These are phyloP conservation scores for Eucalyptus cloeziana DNA, from an alignment of 345 rosid species.

Conservation along the genomic window DNA sequence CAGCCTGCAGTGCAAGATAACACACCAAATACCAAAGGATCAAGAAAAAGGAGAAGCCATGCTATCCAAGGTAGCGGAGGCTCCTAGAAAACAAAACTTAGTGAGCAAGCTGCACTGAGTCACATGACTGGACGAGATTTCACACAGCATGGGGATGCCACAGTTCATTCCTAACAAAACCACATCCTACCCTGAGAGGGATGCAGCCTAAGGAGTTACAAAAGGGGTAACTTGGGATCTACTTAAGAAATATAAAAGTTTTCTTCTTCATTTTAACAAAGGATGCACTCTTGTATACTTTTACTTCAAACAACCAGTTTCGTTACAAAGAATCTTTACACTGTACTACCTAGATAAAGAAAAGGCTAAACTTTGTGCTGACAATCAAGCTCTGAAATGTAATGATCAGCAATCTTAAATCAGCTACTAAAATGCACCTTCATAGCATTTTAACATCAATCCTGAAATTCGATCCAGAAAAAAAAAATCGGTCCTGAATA, in stretches of 20 bases:
- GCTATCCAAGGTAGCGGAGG: neutral
- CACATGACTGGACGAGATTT: neutral
- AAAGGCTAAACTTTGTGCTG: neutral
- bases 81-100: neutral
- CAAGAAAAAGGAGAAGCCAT: neutral
- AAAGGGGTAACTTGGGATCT: neutral
- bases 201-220: neutral
- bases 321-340: neutral
- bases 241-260: neutral
- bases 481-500: neutral
- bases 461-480: neutral
- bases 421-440: neutral
- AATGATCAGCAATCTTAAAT: neutral
- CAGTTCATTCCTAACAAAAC: neutral
- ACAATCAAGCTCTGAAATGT: neutral
- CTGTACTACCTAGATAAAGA: neutral
- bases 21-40: neutral
- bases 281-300: neutral
- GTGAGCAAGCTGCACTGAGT: neutral
- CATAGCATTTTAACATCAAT: neutral
- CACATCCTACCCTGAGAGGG: neutral
- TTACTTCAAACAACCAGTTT: neutral
- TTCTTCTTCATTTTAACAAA: neutral
- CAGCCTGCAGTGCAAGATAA: neutral
- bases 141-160: neutral